Base-by-base conservation (phyloP, 1,284 basidiomycete species). In the Cryptococcus maquisensis region DNA sequence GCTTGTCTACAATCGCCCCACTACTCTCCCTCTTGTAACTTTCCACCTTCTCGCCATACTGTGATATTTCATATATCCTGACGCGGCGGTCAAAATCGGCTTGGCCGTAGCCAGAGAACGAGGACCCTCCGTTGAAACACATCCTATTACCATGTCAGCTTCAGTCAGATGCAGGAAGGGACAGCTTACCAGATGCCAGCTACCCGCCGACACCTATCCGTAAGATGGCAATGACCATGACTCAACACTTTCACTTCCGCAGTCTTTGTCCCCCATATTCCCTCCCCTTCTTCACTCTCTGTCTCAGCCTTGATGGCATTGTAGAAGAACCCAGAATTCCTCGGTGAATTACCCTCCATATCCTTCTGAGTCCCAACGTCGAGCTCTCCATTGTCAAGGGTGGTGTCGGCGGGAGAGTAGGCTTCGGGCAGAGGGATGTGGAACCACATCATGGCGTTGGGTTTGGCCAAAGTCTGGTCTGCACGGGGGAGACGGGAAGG, bases 81-180 rank as follows among this genome's bases (percentile, higher is more conserved):
- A 94, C 91, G 24, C 92, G 82, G n/a, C 90, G 83, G 69, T 94
- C 88, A 68, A 95, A 94, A 4, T 85, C 88, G 54, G 86, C 65
- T 67, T 83, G 84, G 15, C 90, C 84, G 66, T 94, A 95, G 15
- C 87, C 91, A 23, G 88, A 87, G 67, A 88, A 96, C 9, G 86
- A 89, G 78, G 88, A 86, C 65, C 93, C 94, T 26, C 94, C 94
- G 21, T 89, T 89, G 71, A 98, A 98, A 77, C 94, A 98, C 64
- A 88, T 70, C 72, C 68, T 70, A 47, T 18, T 49, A 39, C 16
- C 13, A 20, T n/a, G 40, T n/a, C 5, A 18, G 13, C 39, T 41
- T 37, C n/a, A 16, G 3, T 24, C 51, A 26, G 47, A 43, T 35
- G 12, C 5, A 36, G 18, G 16, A 13, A 42, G 4, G 15, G 39